Conservation (phyloP, 1,139 yeast species). For the Kurtzmaniella quercitrusa region DNA sequence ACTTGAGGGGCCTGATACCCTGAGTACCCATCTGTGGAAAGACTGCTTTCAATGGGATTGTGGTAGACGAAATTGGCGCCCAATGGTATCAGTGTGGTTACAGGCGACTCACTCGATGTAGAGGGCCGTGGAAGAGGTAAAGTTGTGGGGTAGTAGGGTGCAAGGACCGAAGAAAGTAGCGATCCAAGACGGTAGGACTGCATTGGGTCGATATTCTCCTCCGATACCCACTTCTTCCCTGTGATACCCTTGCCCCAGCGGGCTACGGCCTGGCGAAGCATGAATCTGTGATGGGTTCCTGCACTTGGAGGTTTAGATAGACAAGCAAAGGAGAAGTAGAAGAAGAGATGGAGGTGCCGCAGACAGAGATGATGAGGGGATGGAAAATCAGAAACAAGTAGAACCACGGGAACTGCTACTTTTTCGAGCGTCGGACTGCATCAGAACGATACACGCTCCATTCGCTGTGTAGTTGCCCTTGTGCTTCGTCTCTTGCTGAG, state of each 20-base stretch:
- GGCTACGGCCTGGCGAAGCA: not conserved
- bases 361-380: not conserved
- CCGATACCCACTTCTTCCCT: conserved; percentile 10
- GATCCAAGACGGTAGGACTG: conserved; percentile 2
- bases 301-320: not conserved
- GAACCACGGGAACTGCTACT: no score
- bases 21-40: conserved; percentile 80
- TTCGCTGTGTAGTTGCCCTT: no score
- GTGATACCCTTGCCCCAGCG: conserved; percentile 6
- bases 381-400: no score
- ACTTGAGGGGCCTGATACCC: conserved; percentile 65
- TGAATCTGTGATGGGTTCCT: not conserved
- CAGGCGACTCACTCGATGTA: not conserved
- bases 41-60: conserved; percentile 40
- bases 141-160: not conserved
- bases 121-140: not conserved
- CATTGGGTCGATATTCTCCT: conserved; percentile 3
- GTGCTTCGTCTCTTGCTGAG: no score
- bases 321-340: not conserved
- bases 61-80: conserved; percentile 71
- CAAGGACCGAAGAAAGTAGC: conserved; percentile 3
- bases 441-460: no score
- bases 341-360: not conserved
- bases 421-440: no score
- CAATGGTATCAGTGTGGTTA: conserved; percentile 20